Conservation (phyloP, 2,329 filamentous ascomycete genomes). For the Cytospora mali region DNA sequence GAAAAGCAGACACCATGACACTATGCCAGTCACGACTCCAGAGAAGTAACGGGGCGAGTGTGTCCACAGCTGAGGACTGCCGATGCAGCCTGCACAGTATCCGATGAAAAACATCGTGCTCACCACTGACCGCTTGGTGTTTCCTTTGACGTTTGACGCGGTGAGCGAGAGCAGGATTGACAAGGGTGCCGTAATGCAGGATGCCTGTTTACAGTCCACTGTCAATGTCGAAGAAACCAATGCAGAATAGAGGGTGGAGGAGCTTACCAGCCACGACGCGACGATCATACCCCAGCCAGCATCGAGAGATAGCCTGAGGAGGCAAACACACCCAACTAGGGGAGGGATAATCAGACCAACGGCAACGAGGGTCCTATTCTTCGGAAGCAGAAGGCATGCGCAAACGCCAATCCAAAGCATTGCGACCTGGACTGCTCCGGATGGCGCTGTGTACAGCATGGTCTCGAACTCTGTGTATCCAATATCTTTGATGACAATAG, state of each 20-base stretch:
- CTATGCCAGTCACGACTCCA: conserved; percentile 49
- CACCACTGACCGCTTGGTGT: conserved; percentile 51
- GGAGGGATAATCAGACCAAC: conserved; percentile 45
- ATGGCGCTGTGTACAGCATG: conserved; percentile 50
- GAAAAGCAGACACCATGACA: conserved; percentile 46
- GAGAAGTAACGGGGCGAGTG: conserved; percentile 46
- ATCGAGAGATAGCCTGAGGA: conserved; percentile 44
- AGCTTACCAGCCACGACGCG: conserved; percentile 47
- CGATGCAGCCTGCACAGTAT: conserved; percentile 51
- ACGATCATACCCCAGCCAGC: conserved; percentile 52
- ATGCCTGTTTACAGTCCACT: conserved; percentile 35
- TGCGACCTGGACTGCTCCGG: conserved; percentile 49
- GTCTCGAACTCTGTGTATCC: conserved; percentile 49
- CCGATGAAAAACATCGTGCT: conserved; percentile 54
- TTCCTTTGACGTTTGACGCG: conserved; percentile 54
- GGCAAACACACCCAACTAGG: conserved; percentile 47
- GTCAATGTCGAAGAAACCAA: not conserved
- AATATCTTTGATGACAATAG: conserved; percentile 50
- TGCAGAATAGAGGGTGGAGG: not conserved
- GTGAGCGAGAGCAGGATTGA: conserved; percentile 47
- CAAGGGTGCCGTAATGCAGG: conserved; percentile 46
- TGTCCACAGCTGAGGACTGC: conserved; percentile 52
- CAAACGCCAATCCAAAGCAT: conserved; percentile 50
- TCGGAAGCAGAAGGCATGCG: conserved; percentile 43
- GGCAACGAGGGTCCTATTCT: conserved; percentile 43